Base-by-base conservation (phyloP, 2,329 filamentous ascomycete species). In the Cladosporium sp. region DNA sequence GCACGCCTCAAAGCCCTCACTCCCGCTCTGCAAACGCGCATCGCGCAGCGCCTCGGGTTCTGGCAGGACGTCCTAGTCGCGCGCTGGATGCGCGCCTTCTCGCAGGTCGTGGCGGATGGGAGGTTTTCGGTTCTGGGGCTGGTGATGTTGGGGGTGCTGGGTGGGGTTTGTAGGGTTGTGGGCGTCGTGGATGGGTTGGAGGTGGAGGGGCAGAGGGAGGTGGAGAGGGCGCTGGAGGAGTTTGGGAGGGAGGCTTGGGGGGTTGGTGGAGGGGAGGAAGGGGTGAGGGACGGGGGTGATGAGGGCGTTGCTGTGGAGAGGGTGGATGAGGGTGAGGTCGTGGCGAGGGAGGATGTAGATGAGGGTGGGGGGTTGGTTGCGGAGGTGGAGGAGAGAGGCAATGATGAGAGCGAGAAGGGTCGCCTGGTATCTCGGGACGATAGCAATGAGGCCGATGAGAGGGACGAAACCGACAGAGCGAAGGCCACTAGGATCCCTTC, bases 71-170 rank as follows among this genome's bases (percentile, higher is more conserved):
- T 64, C 3, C 51, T 67, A 50, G 58, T 67, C 1, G 47, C 58
- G 43, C 63, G 60, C 47, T 64, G 64, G 61, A 59, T 64, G 29
- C 55, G 58, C 56, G 69, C 60, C 0, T 77, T 76, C 56, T 68
- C 68, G 4, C 73, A 76, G 55, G 53, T 76, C 3, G 62, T 73
- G 1, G 70, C 71, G 0, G 71, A 73, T 44, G 69, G 68, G 17
- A 65, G 73, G 13, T 77, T 77, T 52, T 67, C 70, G 13, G 68
- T 71, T 44, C 56, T 77, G 4, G 74, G 73, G 7, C 55, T 76
- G 2, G 68, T 72, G 9, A 61, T 77, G 54, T 62, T 75, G 61
- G 71, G 68, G 1, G 61, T 61, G 9, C 62, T 74, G 36, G 69
- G 69, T 3, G 62, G 73, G 40, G 63, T 72, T 1, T 72, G 70